These are phyloP conservation scores for Teunomyces funiuensis DNA, from an alignment of 805 yeast species.

Conservation along the genomic window DNA sequence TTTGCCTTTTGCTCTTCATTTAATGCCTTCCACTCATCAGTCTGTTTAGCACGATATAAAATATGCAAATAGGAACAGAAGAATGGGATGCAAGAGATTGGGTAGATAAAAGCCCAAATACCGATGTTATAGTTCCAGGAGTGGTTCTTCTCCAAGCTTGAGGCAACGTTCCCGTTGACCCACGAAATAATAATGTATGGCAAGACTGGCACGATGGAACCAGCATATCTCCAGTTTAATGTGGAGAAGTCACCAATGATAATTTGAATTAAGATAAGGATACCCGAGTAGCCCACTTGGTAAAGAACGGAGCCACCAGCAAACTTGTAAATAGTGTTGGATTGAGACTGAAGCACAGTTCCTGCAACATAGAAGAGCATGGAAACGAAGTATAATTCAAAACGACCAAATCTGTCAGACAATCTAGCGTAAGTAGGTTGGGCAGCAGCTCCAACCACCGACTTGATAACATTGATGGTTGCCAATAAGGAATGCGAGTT, in stretches of 20 bases:
- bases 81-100: constrained; percentile 62
- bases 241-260: constrained; percentile 66
- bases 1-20: constrained; percentile 34
- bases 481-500: constrained; percentile 54
- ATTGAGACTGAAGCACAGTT: constrained; percentile 62
- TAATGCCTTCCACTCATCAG: constrained; percentile 49
- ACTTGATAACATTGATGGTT: constrained; percentile 56
- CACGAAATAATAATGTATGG: constrained; percentile 79
- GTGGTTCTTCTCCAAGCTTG: constrained; percentile 45
- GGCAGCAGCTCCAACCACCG: constrained; percentile 65
- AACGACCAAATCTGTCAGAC: constrained; percentile 67
- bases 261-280: constrained; percentile 54
- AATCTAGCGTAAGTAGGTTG: constrained; percentile 64
- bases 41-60: constrained; percentile 51
- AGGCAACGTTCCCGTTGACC: constrained; percentile 62
- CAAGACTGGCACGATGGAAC: constrained; percentile 63
- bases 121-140: constrained; percentile 66
- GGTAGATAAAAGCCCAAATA: constrained; percentile 79
- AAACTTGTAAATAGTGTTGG: constrained; percentile 54
- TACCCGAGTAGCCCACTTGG: constrained; percentile 59
- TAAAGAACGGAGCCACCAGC: constrained; percentile 63
- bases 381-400: constrained; percentile 48
- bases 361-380: constrained; percentile 60
- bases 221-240: constrained; percentile 68
- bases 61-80: constrained; percentile 55